phyloP scores from a whole-genome alignment of 2,329 filamentous ascomycete species.

The Rugonectria rugulosa region DNA sequence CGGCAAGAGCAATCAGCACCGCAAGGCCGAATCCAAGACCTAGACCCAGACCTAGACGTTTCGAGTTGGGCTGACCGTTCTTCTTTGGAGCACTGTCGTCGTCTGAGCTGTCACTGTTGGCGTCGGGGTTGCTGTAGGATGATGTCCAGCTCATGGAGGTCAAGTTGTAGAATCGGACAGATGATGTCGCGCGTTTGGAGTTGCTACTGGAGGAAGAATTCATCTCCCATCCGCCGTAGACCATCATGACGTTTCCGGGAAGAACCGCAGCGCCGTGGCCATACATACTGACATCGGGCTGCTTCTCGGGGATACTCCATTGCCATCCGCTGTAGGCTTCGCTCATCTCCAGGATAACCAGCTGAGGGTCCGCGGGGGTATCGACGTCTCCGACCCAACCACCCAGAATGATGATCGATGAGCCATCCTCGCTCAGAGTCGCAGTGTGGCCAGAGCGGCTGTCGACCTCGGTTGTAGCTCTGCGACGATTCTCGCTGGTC shows the following conservation, averaged over 20 bases:
- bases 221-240: constrained; percentile 69
- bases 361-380: constrained; percentile 80
- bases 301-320: constrained; percentile 69
- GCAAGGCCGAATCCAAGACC: constrained; percentile 66
- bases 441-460: constrained; percentile 90
- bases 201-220: constrained; percentile 39
- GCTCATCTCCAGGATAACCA: constrained; percentile 79
- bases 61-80: constrained; percentile 30
- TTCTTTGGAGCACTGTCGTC: constrained; percentile 36
- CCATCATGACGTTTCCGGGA: constrained; percentile 73
- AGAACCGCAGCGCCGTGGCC: constrained; percentile 70
- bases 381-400: constrained; percentile 89
- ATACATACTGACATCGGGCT: constrained; percentile 61
- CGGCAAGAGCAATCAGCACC: constrained; percentile 53
- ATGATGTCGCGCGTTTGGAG: constrained; percentile 45
- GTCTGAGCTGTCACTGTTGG: constrained; percentile 16
- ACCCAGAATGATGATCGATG: constrained; percentile 79
- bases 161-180: constrained; percentile 62
- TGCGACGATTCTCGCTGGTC: constrained; percentile 16
- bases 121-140: constrained; percentile 57
- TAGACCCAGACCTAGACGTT: constrained; percentile 66
- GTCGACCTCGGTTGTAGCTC: constrained; percentile 59
- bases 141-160: constrained; percentile 63
- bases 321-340: constrained; percentile 77
- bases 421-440: constrained; percentile 80